Evolutionary conservation across 345 rosid genomes (phyloP).

Genomic region (Raphanus sativus): DNA sequence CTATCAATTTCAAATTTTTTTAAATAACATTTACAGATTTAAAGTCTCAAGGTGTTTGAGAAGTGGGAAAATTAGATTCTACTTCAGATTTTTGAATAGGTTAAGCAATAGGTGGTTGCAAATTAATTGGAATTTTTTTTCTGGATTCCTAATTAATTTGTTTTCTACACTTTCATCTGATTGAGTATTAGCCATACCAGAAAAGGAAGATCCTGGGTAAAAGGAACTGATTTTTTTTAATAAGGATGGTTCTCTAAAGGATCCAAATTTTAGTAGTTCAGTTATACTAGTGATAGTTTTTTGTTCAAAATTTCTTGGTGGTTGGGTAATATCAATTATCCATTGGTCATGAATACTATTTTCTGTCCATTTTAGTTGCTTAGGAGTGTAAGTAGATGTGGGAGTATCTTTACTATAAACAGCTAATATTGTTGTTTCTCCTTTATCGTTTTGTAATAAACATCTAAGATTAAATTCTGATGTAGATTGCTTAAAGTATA

Average conservation of each 20-base stretch:
- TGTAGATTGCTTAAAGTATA: background rate
- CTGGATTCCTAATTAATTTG: background rate
- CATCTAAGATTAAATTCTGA: background rate
- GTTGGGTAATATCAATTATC: conserved; percentile 6
- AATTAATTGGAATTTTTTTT: too few species aligned
- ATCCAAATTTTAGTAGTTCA: background rate
- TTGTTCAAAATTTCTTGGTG: background rate
- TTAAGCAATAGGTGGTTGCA: too few species aligned
- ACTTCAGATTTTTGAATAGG: too few species aligned
- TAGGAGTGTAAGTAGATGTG: background rate
- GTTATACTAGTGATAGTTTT: background rate
- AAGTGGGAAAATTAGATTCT: too few species aligned
- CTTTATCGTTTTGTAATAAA: background rate
- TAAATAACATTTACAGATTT: background rate
- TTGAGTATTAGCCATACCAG: too few species aligned
- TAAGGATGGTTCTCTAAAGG: background rate
- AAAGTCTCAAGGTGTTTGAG: too few species aligned
- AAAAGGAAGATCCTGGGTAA: background rate
- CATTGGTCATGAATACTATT: background rate
- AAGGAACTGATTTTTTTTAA: background rate
- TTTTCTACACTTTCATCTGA: background rate
- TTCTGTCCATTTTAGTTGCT: background rate
- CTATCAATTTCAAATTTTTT: background rate
- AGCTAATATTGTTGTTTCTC: background rate
- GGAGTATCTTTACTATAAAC: background rate